Evolutionary conservation across 2,329 filamentous ascomycete species (phyloP).

Genomic region (Boeremia lycopersici): DNA sequence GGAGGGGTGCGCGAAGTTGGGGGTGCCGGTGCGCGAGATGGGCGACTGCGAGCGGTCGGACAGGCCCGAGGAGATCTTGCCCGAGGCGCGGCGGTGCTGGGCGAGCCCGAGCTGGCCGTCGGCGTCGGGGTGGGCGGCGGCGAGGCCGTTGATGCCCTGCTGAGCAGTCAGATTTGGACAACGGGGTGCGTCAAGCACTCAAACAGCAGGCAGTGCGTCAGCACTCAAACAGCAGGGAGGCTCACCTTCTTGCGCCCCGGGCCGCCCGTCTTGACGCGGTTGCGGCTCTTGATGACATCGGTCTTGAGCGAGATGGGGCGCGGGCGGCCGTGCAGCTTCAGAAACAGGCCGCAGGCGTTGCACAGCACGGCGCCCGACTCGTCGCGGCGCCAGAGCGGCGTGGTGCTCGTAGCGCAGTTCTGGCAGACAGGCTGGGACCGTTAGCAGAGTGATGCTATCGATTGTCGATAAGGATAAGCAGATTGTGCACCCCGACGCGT

Average conservation of each 20-base stretch:
- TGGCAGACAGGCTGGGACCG: slow-evolving; percentile 84
- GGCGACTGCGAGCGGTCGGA: slow-evolving; percentile 79
- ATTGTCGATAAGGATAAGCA: slow-evolving; percentile 37
- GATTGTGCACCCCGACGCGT: slow-evolving; percentile 33
- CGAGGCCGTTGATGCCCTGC: slow-evolving; percentile 61
- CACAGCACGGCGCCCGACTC: slow-evolving; percentile 94
- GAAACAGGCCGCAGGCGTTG: slow-evolving; percentile 96
- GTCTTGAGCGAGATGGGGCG: slow-evolving; percentile 97
- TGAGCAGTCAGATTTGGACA: slow-evolving; percentile 14
- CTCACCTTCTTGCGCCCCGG: slow-evolving; percentile 83
- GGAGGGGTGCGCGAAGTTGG: slow-evolving; percentile 68
- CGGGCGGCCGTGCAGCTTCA: slow-evolving; percentile 93
- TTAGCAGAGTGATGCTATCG: not conserved
- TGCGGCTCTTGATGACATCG: slow-evolving; percentile 99
- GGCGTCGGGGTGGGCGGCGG: slow-evolving; percentile 60
- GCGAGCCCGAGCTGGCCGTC: slow-evolving; percentile 61
- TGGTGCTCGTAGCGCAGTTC: slow-evolving; percentile 95
- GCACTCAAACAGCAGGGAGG: too few species aligned
- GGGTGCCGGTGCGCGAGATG: slow-evolving; percentile 78
- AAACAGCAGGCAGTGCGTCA: too few species aligned
- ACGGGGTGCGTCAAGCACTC: slow-evolving; percentile 8
- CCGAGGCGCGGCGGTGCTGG: slow-evolving; percentile 69
- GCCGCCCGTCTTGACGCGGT: slow-evolving; percentile 89
- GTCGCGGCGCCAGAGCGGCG: slow-evolving; percentile 95
- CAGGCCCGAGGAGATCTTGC: slow-evolving; percentile 74